Percentiles rank a stretch among this genome's conserved stretches.
Conservation (phyloP, 2,329 filamentous ascomycete species). For the Verruconis gallopava region DNA sequence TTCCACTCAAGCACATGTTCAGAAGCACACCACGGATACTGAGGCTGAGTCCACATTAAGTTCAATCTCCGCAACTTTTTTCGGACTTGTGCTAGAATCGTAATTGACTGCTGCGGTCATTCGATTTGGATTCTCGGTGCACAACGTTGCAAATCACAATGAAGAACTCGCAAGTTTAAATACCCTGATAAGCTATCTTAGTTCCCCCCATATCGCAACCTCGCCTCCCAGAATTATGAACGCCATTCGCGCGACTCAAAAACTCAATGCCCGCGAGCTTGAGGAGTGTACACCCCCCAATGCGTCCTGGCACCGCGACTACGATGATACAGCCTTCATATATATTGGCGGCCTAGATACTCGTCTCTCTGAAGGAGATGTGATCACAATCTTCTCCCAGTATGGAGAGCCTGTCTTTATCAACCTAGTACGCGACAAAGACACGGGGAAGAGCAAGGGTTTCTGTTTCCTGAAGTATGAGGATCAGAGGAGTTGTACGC, state of each 20-base stretch:
- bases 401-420: conserved; percentile 91
- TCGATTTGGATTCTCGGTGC: no score
- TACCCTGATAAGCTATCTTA: not conserved
- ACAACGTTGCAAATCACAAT: no score
- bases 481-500: conserved; percentile 87
- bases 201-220: not conserved
- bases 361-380: conserved; percentile 87
- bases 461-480: conserved; percentile 98
- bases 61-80: no score
- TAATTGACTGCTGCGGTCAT: no score
- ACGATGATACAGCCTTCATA: conserved; percentile 91
- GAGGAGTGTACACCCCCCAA: conserved; percentile 75
- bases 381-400: conserved; percentile 93
- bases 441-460: conserved; percentile 86
- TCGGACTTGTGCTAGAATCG: no score
- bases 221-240: conserved; percentile 54
- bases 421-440: conserved; percentile 85
- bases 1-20: no score
- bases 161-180: no score
- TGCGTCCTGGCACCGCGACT: conserved; percentile 94
- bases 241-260: conserved; percentile 80
- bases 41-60: no score
- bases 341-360: conserved; percentile 92
- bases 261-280: conserved; percentile 87
- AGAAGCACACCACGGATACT: no score